Percentiles rank a stretch among this genome's conserved stretches.
phyloP scores from a whole-genome alignment of 177 flowering plant genomes.

The Tripterygium wilfordii region DNA sequence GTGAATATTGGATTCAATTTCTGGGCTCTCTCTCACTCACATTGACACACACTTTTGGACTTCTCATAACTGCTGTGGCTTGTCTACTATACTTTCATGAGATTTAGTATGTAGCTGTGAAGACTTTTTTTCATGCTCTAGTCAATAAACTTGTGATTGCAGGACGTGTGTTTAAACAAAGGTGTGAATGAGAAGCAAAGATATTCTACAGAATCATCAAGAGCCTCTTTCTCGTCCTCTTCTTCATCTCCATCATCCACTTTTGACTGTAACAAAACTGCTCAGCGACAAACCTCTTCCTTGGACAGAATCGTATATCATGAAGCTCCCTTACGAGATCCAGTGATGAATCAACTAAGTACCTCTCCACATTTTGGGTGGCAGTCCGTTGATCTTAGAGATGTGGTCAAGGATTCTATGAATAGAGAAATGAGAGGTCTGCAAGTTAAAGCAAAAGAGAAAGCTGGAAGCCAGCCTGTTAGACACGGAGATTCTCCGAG shows the following conservation, averaged over 20 bases:
- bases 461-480: constrained; percentile 16
- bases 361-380: constrained; percentile 36
- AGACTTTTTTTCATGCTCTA: background rate
- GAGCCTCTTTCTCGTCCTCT: constrained; percentile 68
- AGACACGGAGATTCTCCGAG: constrained; percentile 60
- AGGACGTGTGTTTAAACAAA: constrained; percentile 42
- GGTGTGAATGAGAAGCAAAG: constrained; percentile 46
- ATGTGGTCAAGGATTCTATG: constrained; percentile 87
- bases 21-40: too few species aligned
- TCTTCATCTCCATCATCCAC: constrained; percentile 75
- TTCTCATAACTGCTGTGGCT: too few species aligned
- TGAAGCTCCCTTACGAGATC: constrained; percentile 44
- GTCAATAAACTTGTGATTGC: constrained; percentile 13
- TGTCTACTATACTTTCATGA: too few species aligned
- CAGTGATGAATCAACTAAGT: constrained; percentile 27
- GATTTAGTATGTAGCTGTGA: too few species aligned
- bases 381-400: constrained; percentile 61
- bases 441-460: constrained; percentile 56
- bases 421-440: constrained; percentile 55
- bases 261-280: constrained; percentile 37
- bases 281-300: constrained; percentile 45
- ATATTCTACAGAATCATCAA: constrained; percentile 53
- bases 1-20: too few species aligned
- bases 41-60: too few species aligned
- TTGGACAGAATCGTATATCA: constrained; percentile 37